Percentiles rank a stretch among this genome's conserved stretches.
Conservation (phyloP, 139 green algal genomes). For the Picochlorum costavermella region DNA sequence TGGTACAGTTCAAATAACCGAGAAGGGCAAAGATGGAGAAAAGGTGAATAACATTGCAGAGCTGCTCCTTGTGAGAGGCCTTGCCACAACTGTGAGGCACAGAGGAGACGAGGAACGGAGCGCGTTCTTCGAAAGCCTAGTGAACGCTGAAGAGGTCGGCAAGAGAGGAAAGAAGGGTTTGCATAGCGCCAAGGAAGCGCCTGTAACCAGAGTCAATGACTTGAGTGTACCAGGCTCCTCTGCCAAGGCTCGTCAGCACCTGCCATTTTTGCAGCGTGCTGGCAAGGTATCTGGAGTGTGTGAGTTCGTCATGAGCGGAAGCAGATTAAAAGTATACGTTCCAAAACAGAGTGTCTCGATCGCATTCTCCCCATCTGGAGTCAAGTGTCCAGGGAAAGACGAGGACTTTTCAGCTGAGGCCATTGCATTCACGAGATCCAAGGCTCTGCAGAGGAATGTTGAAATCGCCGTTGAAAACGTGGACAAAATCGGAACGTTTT, state of each 20-base stretch:
- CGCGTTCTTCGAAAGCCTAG: conserved; percentile 77
- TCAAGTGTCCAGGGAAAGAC: conserved; percentile 54
- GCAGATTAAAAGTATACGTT: conserved; percentile 74
- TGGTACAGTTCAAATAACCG: conserved; percentile 57
- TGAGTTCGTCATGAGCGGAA: conserved; percentile 75
- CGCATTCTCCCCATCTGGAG: conserved; percentile 76
- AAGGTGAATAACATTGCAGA: conserved; percentile 70
- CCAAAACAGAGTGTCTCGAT: conserved; percentile 82
- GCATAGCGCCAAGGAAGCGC: conserved; percentile 66
- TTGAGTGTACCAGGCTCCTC: conserved; percentile 57
- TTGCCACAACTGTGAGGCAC: conserved; percentile 73
- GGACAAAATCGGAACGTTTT: conserved; percentile 89
- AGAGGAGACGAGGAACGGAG: conserved; percentile 34
- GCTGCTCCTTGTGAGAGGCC: conserved; percentile 74
- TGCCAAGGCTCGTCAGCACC: conserved; percentile 71
- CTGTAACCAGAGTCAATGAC: conserved; percentile 76
- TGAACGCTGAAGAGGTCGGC: conserved; percentile 75
- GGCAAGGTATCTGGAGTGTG: conserved; percentile 61
- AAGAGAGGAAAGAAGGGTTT: conserved; percentile 71
- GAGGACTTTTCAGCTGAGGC: conserved; percentile 83
- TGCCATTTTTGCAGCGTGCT: conserved; percentile 86
- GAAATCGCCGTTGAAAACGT: conserved; percentile 62
- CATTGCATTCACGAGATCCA: conserved; percentile 65
- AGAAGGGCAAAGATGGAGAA: conserved; percentile 20
- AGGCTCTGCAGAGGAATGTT: conserved; percentile 60